These are phyloP conservation scores for Lactarius hatsudake DNA, from an alignment of 768 basidiomycete species.

Conservation along the genomic window DNA sequence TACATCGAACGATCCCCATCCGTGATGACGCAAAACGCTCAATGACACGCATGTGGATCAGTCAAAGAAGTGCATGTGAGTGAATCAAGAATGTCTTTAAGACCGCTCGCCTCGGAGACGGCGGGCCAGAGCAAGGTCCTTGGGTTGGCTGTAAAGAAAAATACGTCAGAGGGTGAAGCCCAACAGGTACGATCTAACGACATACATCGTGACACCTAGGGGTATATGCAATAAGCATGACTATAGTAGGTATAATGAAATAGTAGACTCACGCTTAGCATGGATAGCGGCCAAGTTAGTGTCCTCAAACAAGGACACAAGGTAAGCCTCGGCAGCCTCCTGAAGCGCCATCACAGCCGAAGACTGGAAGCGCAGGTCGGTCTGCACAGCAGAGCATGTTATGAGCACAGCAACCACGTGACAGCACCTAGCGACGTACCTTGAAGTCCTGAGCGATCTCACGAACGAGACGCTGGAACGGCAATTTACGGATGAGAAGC, in stretches of 20 bases:
- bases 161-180: slow-evolving; percentile 28
- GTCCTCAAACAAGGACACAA: slow-evolving; percentile 83
- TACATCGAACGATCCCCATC: slow-evolving; percentile 23
- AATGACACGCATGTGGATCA: slow-evolving; percentile 4
- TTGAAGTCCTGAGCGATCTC: slow-evolving; percentile 98
- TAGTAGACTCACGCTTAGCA: slow-evolving; percentile 55
- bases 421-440: slow-evolving; percentile 40
- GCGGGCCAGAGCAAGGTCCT: slow-evolving; percentile 79
- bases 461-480: slow-evolving; percentile 98
- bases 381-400: slow-evolving; percentile 42
- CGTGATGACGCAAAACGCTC: slow-evolving; percentile 9
- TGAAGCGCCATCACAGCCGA: slow-evolving; percentile 93
- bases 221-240: background rate
- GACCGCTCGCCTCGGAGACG: slow-evolving; percentile 78
- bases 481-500: slow-evolving; percentile 98
- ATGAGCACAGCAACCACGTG: slow-evolving; percentile 3
- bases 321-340: slow-evolving; percentile 89
- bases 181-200: background rate
- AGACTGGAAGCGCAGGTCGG: slow-evolving; percentile 92
- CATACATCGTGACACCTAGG: slow-evolving; percentile 29
- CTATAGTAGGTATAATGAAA: background rate
- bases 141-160: slow-evolving; percentile 54
- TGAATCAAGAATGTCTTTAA: slow-evolving; percentile 35
- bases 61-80: slow-evolving; percentile 3
- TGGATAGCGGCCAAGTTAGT: slow-evolving; percentile 91